Conservation (phyloP, 768 basidiomycete species). For the Cyclocybe aegerita region DNA sequence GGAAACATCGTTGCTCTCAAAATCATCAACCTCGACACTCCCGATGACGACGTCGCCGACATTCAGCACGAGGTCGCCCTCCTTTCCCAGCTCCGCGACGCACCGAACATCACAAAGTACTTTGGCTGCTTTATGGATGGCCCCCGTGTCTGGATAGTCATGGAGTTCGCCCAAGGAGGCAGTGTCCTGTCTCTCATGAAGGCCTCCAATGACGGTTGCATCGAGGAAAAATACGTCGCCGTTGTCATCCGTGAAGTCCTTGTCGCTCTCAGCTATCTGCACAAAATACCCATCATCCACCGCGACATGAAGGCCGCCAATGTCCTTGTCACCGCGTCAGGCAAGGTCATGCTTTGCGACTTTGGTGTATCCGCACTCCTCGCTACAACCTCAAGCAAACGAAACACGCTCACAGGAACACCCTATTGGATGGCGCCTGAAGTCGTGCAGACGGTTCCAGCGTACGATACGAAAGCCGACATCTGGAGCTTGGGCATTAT, state of each 20-base stretch:
- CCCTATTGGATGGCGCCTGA: conserved; percentile 99
- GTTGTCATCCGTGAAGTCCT: conserved; percentile 90
- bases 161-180: conserved; percentile 97
- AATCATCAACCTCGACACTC: conserved; percentile 96
- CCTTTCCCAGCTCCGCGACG: conserved; percentile 84
- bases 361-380: conserved; percentile 97
- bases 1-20: conserved; percentile 94
- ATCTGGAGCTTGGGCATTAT: conserved; percentile 98
- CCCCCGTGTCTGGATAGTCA: conserved; percentile 96
- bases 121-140: conserved; percentile 96
- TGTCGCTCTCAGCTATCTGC: conserved; percentile 83
- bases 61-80: conserved; percentile 96
- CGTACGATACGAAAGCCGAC: conserved; percentile 96
- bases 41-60: conserved; percentile 94
- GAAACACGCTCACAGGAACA: conserved; percentile 95
- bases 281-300: conserved; percentile 93
- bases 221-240: conserved; percentile 90
- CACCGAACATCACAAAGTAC: conserved; percentile 91
- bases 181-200: conserved; percentile 94
- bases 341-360: conserved; percentile 95
- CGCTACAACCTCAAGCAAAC: conserved; percentile 80
- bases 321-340: conserved; percentile 82
- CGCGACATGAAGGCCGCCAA: conserved; percentile 99
- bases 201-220: conserved; percentile 64
- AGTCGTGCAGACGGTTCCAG: conserved; percentile 84